Conservation (phyloP, 192 early-diverging fungal genomes). For the Coemansia sp. region DNA sequence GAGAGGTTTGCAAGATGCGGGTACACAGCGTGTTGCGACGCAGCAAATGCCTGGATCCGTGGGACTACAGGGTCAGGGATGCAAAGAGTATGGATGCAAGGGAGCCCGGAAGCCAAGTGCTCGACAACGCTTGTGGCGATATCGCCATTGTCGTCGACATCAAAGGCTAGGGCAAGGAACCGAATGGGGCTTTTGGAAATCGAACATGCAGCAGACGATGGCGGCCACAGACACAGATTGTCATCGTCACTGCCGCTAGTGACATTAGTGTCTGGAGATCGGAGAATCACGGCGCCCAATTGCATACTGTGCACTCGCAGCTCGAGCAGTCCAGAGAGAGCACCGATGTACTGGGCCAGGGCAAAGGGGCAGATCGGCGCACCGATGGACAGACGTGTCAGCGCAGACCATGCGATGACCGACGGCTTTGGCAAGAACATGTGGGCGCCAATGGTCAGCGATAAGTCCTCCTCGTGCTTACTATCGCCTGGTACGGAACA, state of each 20-base stretch:
- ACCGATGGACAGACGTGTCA: neutral
- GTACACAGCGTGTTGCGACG: neutral
- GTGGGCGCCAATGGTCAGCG: slow-evolving; percentile 1
- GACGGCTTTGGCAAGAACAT: slow-evolving; percentile 8
- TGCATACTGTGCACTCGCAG: slow-evolving; percentile 2
- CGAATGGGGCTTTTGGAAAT: neutral
- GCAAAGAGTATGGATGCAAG: neutral
- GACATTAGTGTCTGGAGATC: neutral
- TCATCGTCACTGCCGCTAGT: neutral
- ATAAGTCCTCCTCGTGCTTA: neutral
- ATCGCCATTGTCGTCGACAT: neutral
- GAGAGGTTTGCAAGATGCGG: neutral
- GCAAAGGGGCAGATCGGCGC: slow-evolving; percentile 8
- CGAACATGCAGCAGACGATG: neutral
- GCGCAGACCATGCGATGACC: neutral
- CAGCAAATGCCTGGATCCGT: neutral
- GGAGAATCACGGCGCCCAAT: neutral
- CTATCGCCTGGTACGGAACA: too few relatives aligned
- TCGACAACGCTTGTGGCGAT: neutral
- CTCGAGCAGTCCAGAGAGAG: neutral
- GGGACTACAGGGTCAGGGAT: slow-evolving; percentile 1
- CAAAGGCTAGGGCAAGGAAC: neutral
- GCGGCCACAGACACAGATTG: neutral
- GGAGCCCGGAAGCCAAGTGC: neutral
- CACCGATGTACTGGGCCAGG: slow-evolving; percentile 2